Evolutionary conservation across 805 yeast species (phyloP), one percentile per base, ranked within the genome.

Genomic region (Wickerhamomyces bovis): DNA sequence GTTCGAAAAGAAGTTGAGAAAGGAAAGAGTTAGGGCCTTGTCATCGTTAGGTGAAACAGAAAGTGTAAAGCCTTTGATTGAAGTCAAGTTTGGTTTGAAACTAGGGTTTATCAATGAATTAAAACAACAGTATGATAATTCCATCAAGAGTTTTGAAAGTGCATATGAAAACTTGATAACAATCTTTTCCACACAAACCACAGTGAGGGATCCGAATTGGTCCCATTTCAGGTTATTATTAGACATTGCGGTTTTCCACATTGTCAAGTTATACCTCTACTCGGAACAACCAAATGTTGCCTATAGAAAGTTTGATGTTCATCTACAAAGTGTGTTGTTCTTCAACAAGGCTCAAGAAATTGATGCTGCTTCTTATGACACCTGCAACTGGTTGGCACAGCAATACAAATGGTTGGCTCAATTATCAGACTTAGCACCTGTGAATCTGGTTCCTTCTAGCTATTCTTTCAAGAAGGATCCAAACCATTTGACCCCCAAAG

Each of bases 341-440:
- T 56, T 74, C 6, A 47, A 71, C 16, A 63, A 67, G n/a, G 46
- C 51, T 2, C 60, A 65, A 20, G 52, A 56, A 9, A 51, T 66
- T 13, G 45, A 52, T 2, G 54, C 58, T 11, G 57, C 50, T 13
- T 55, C 65, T 7, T 66, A 57, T 47, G 51, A 69, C 0, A 65
- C 64, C 6, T 52, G 58, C 20, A 61, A 71, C 38, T 86, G 95
- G 95, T 55, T 72, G 11, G 73, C 82, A 0, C 57, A 66, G n/a
- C 95, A 86, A 57, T 75, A 78, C 52, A 74, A 78, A 38, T 76
- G 85, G 81, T 65, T 86, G 12, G 88, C 85, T 0, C 77, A 82
- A 47, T 60, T 84, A 16, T 64, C 81, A 44, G 71, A 67, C 10
- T 44, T 63, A n/a, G 67, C 77, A 1, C 85, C 85, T 0, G 64